These are phyloP conservation scores for Cutaneotrichosporon daszewskae DNA, from an alignment of 1,284 basidiomycete species.

Conservation along the genomic window DNA sequence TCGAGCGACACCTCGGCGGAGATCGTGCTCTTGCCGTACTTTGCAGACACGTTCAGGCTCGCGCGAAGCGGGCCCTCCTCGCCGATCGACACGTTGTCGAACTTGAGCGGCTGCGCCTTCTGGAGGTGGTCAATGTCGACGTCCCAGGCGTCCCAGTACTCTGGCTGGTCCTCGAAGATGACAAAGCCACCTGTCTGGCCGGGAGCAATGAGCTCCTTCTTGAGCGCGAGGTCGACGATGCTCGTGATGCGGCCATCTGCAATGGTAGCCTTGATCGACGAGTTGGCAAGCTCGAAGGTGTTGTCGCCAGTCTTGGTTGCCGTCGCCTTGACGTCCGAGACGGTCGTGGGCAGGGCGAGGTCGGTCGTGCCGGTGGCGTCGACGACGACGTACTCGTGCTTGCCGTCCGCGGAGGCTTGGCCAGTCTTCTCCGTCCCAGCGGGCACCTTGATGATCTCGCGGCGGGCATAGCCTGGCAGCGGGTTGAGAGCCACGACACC, in stretches of 20 bases:
- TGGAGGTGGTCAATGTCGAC: conserved; percentile 94
- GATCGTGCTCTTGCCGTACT: conserved; percentile 72
- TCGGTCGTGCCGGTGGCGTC: conserved; percentile 47
- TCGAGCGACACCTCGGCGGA: conserved; percentile 78
- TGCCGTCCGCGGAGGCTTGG: conserved; percentile 62
- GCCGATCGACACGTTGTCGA: conserved; percentile 63
- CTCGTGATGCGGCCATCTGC: conserved; percentile 74
- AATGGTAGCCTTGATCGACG: conserved; percentile 67
- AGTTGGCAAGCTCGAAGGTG: conserved; percentile 66
- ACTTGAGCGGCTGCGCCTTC: conserved; percentile 67
- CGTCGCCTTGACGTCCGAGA: conserved; percentile 54
- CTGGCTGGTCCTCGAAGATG: conserved; percentile 77
- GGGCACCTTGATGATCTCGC: conserved; percentile 34
- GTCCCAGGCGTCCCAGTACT: conserved; percentile 57
- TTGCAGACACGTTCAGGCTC: conserved; percentile 63
- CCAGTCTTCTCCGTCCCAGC: conserved; percentile 26
- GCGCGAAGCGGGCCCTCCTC: conserved; percentile 77
- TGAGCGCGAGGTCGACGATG: conserved; percentile 65
- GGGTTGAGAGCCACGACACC: conserved; percentile 41
- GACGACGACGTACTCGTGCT: conserved; percentile 62
- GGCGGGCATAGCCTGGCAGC: conserved; percentile 31
- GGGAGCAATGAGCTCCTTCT: conserved; percentile 62
- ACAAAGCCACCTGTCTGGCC: conserved; percentile 76
- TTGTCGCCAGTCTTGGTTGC: conserved; percentile 56
- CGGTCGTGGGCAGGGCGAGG: conserved; percentile 47